Evolutionary conservation across 2,329 filamentous ascomycete species (phyloP).

Genomic region (Paraphaeosphaeria sporulosa): DNA sequence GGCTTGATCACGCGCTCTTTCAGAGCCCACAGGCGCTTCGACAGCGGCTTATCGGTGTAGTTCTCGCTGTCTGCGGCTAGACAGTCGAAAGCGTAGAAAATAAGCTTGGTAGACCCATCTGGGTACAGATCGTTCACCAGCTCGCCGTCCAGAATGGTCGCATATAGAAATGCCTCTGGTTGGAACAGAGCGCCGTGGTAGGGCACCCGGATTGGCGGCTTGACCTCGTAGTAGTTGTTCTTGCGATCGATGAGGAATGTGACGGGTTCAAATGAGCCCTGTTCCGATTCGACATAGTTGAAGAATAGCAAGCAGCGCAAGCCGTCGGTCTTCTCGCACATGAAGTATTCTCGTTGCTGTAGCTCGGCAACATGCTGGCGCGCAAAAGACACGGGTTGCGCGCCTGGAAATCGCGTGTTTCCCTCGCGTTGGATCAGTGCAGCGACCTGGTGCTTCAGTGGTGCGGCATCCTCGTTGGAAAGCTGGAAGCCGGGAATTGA

Average conservation of each 20-base stretch:
- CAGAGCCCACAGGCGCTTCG: constrained; percentile 90
- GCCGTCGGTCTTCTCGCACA: constrained; percentile 98
- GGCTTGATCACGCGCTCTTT: constrained; percentile 77
- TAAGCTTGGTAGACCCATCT: constrained; percentile 70
- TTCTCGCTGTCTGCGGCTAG: constrained; percentile 79
- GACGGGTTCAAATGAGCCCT: constrained; percentile 48
- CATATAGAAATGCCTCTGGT: constrained; percentile 71
- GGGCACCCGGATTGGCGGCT: constrained; percentile 79
- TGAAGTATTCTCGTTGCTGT: constrained; percentile 85
- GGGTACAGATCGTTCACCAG: constrained; percentile 81
- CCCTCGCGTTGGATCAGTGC: constrained; percentile 71
- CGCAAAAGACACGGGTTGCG: constrained; percentile 93
- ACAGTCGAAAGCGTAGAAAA: constrained; percentile 94
- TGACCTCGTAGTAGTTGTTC: constrained; percentile 94
- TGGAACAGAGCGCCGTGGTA: constrained; percentile 66
- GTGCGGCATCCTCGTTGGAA: constrained; percentile 30
- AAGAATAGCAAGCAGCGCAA: constrained; percentile 95
- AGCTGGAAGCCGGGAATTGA: constrained; percentile 45
- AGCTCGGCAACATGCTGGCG: constrained; percentile 84
- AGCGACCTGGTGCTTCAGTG: constrained; percentile 77
- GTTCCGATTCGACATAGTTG: constrained; percentile 68
- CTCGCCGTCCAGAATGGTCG: constrained; percentile 91
- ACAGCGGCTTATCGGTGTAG: constrained; percentile 79
- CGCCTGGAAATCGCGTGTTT: constrained; percentile 78
- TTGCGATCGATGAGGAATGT: constrained; percentile 97